Conservation (phyloP, 768 basidiomycete species). For the Hypsizygus marmoreus region DNA sequence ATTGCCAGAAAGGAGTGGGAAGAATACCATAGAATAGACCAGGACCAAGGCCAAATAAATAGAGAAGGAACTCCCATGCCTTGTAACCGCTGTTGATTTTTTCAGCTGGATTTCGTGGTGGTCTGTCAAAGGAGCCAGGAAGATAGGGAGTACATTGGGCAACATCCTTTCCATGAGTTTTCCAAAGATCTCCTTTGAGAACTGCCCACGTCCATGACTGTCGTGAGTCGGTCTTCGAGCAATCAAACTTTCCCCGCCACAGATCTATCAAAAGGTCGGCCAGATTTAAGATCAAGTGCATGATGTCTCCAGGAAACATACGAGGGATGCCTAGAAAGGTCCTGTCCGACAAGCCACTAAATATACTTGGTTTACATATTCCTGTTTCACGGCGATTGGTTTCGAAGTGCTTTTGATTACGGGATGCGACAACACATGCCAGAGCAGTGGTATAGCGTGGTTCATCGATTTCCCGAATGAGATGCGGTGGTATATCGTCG, state of each 20-base stretch:
- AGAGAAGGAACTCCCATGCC: conserved; percentile 18
- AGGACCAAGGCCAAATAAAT: conserved; percentile 14
- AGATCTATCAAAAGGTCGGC: conserved; percentile 35
- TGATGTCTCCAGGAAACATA: conserved; percentile 35
- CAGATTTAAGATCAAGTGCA: conserved; percentile 44
- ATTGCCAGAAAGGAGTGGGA: not conserved
- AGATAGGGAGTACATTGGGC: conserved; percentile 30
- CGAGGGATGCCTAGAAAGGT: conserved; percentile 27
- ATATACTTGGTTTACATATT: conserved; percentile 37
- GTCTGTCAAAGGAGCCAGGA: conserved; percentile 40
- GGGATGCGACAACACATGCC: conserved; percentile 8
- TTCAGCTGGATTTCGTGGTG: conserved; percentile 41
- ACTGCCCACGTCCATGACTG: conserved; percentile 33
- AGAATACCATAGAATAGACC: conserved; percentile 8
- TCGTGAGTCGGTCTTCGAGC: conserved; percentile 15
- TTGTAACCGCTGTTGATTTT: conserved; percentile 39
- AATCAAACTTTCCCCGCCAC: conserved; percentile 31
- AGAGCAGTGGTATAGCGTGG: conserved; percentile 14
- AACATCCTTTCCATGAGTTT: conserved; percentile 34
- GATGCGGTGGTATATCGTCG: conserved; percentile 11
- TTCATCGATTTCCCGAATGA: conserved; percentile 4
- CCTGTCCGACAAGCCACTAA: conserved; percentile 25
- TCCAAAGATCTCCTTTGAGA: conserved; percentile 30
- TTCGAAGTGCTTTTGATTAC: conserved; percentile 20
- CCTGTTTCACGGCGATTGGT: conserved; percentile 27